Conservation (phyloP, 176 grass and related monocot genomes). For the Themeda triandra region DNA sequence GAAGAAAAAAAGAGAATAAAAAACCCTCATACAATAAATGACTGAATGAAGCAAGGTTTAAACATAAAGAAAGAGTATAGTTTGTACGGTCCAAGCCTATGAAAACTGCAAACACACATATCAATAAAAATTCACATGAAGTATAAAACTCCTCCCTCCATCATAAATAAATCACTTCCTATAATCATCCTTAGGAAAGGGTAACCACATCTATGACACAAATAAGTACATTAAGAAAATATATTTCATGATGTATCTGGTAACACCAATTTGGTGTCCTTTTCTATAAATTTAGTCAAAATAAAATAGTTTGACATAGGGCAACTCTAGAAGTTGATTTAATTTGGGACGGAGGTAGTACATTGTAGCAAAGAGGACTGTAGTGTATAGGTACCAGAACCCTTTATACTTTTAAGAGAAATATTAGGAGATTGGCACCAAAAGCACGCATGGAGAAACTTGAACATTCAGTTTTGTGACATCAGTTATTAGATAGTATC, state of each 20-base stretch:
- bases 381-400: background rate
- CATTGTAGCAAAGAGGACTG: background rate
- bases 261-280: background rate
- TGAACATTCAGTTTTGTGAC: constrained; percentile 23
- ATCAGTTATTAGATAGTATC: constrained; percentile 14
- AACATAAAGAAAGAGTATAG: background rate
- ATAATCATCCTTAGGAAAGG: background rate
- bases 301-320: background rate
- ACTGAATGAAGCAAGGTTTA: background rate
- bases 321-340: background rate
- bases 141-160: background rate
- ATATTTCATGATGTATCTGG: background rate
- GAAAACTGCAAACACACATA: background rate
- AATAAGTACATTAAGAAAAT: background rate
- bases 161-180: background rate
- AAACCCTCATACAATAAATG: background rate
- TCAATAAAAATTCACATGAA: background rate
- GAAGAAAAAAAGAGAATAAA: too few relatives aligned
- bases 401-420: background rate
- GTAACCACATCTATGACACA: background rate
- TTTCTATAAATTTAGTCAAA: background rate
- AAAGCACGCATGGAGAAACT: background rate
- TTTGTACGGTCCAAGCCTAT: background rate
- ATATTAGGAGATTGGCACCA: background rate
- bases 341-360: background rate